Evolutionary conservation across 2,329 filamentous ascomycete species (phyloP).

Genomic region (Colletotrichum lentis): DNA sequence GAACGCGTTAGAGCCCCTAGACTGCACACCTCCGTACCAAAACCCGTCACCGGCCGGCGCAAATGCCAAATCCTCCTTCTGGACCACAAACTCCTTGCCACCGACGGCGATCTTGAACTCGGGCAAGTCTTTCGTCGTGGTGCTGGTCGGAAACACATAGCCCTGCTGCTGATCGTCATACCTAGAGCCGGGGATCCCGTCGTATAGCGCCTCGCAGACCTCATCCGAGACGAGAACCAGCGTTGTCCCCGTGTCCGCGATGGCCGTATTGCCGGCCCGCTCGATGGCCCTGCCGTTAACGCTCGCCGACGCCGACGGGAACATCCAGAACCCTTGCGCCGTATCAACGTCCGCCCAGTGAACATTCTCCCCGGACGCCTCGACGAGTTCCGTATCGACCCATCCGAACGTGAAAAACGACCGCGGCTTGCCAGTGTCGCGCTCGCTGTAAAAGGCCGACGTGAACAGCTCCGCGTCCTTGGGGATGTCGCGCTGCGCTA

Average conservation of each 20-base stretch:
- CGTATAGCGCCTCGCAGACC: slow-evolving; percentile 41
- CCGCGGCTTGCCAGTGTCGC: slow-evolving; percentile 60
- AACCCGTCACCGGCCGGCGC: slow-evolving; percentile 26
- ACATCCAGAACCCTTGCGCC: slow-evolving; percentile 74
- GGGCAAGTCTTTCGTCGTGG: slow-evolving; percentile 47
- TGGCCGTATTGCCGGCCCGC: slow-evolving; percentile 54
- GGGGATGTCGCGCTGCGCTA: slow-evolving; percentile 74
- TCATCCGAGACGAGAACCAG: slow-evolving; percentile 59
- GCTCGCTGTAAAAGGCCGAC: slow-evolving; percentile 32
- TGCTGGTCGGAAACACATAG: slow-evolving; percentile 54
- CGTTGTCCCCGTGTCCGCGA: slow-evolving; percentile 69
- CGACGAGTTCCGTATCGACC: slow-evolving; percentile 71
- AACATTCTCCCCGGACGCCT: slow-evolving; percentile 62
- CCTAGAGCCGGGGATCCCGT: slow-evolving; percentile 40
- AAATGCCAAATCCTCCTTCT: slow-evolving; percentile 33
- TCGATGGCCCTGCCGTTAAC: slow-evolving; percentile 57
- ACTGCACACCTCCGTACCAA: slow-evolving; percentile 35
- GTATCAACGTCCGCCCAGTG: slow-evolving; percentile 69
- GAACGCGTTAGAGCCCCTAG: slow-evolving; percentile 30
- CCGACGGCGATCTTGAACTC: slow-evolving; percentile 65
- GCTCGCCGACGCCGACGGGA: slow-evolving; percentile 64
- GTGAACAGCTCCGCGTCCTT: slow-evolving; percentile 60
- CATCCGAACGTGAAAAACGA: slow-evolving; percentile 77
- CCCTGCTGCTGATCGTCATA: slow-evolving; percentile 40
- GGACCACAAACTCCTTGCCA: slow-evolving; percentile 52